Base-by-base conservation (phyloP, 2,329 filamentous ascomycete genomes). In the Phialophora verrucosa region DNA sequence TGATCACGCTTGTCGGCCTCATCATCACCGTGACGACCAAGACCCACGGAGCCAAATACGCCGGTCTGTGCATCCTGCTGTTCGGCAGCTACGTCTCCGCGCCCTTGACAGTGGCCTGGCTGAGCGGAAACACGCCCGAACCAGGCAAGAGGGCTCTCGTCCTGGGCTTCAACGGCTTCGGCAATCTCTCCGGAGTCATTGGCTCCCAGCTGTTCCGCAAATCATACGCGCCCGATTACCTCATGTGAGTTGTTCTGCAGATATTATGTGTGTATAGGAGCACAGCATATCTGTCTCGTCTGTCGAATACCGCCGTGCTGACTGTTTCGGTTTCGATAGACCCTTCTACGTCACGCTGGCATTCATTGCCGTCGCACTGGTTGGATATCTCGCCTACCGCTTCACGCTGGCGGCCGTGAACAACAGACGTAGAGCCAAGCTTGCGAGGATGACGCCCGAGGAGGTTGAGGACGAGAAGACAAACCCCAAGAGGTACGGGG, bases 111-210 rank as follows among this genome's bases (percentile, higher is more conserved):
- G 83, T 85, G 0, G 83, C 84, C 0, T 86, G 84, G 84, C 78
- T 85, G 2, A 80, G 82, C 1, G 83, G 81, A 27, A 86, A 86
- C 69, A 85, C 82, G 3, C 83, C 64, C 11, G 80, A 82, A 56
- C 83, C 83, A 0, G 84, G 83, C 7, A 85, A 84, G 66, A 78
- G 84, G 35, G 81, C 83, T 4, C 77, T 85, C 10, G 74, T 85
- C 2, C 79, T 86, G 4, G 84, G 84, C 1, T 80, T 86, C 65
- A 85, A 86, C 66, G 84, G 84, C 6, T 86, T 83, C 80, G 83
- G 74, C 25, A 82, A 82, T 72, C 73, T 84, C 3, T 81, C 82
- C 27, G 82, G 82, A 25, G 77, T 80, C 59, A 76, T 86, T 59
- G 79, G 83, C 1, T 78, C 80, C 4, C 85, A 83, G 68, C 78